Evolutionary conservation across 1,139 yeast species (phyloP).

Genomic region (Magnusiomyces magnusii): DNA sequence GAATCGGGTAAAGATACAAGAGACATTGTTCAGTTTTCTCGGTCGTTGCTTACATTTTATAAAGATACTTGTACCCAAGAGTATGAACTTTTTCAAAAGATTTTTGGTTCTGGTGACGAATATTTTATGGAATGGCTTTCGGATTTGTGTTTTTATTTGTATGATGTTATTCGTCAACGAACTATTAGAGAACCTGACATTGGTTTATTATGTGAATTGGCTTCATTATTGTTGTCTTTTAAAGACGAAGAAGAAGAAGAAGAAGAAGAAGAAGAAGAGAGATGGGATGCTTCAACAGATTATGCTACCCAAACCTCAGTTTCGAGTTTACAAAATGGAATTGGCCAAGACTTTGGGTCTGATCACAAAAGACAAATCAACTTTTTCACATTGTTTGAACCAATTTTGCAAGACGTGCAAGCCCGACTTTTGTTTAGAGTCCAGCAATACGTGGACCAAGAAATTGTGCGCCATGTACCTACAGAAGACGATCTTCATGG

Average conservation of each 20-base stretch:
- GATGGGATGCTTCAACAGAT: neutral
- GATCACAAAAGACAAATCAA: slow-evolving; percentile 33
- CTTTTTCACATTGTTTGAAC: slow-evolving; percentile 56
- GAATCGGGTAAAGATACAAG: slow-evolving; percentile 22
- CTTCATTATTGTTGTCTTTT: slow-evolving; percentile 60
- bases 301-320: neutral
- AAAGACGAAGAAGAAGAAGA: slow-evolving; percentile 48
- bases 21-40: slow-evolving; percentile 26
- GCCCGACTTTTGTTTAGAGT: slow-evolving; percentile 71
- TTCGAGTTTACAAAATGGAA: neutral
- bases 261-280: slow-evolving; percentile 19
- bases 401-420: slow-evolving; percentile 70
- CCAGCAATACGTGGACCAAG: slow-evolving; percentile 62
- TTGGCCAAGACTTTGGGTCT: neutral
- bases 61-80: slow-evolving; percentile 58
- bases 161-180: slow-evolving; percentile 57
- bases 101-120: slow-evolving; percentile 40
- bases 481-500: slow-evolving; percentile 53
- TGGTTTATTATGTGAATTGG: slow-evolving; percentile 61
- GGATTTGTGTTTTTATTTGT: slow-evolving; percentile 63
- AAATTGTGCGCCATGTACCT: slow-evolving; percentile 59
- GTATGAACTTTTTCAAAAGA: slow-evolving; percentile 44
- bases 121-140: slow-evolving; percentile 51
- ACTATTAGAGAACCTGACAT: slow-evolving; percentile 65
- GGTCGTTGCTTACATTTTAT: slow-evolving; percentile 32